Conservation (phyloP, 768 basidiomycete species). For the Hericium alpestre region DNA sequence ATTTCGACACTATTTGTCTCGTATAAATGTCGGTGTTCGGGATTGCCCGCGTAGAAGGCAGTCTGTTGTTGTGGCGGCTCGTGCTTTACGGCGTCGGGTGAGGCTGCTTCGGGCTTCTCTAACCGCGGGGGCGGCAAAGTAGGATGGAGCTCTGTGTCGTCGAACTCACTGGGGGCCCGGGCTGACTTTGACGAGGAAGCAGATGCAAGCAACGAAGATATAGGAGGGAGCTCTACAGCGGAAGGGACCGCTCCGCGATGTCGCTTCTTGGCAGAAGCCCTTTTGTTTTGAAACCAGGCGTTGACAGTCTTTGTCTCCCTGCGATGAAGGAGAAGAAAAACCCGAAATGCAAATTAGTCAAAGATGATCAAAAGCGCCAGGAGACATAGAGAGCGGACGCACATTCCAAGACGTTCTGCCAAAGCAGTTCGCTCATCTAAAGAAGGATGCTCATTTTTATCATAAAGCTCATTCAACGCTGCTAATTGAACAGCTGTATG, state of each 20-base stretch:
- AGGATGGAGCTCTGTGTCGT: constrained; percentile 37
- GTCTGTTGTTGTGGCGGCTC: constrained; percentile 23
- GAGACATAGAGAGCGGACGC: constrained; percentile 21
- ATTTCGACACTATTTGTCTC: constrained; percentile 30
- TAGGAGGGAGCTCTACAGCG: constrained; percentile 20
- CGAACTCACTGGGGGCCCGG: constrained; percentile 25
- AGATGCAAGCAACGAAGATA: constrained; percentile 24
- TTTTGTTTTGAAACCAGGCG: constrained; percentile 83
- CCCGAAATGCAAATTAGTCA: constrained; percentile 3
- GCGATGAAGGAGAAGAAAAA: constrained; percentile 10
- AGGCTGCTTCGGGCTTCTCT: constrained; percentile 10
- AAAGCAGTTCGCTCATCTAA: constrained; percentile 57
- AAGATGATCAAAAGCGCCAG: neutral
- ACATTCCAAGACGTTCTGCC: constrained; percentile 71
- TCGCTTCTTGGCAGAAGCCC: constrained; percentile 71
- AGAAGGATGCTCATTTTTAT: constrained; percentile 64
- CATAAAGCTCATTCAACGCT: constrained; percentile 70
- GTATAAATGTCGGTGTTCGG: constrained; percentile 39
- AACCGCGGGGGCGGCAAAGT: constrained; percentile 17
- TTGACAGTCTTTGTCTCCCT: constrained; percentile 83
- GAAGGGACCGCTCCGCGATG: constrained; percentile 21
- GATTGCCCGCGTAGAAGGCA: constrained; percentile 35
- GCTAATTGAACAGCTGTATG: constrained; percentile 63
- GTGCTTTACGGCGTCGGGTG: constrained; percentile 22
- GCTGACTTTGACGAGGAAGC: constrained; percentile 29